These are phyloP conservation scores for Alloteropsis angusta DNA, from an alignment of 202 grass and related monocot species.

Conservation along the genomic window DNA sequence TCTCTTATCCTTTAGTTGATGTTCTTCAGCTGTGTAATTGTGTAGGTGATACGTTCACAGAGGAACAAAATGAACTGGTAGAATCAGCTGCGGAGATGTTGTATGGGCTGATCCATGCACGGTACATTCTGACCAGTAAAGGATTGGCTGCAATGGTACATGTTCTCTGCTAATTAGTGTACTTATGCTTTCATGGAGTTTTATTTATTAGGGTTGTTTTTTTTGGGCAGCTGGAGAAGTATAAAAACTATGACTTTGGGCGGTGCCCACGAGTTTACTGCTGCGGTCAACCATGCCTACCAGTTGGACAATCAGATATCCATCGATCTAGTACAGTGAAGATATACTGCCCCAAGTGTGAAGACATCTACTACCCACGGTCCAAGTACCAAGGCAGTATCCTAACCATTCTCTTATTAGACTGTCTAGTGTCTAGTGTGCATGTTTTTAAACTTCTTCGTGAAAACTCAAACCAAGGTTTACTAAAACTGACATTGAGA, in stretches of 20 bases:
- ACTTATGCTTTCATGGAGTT: not conserved
- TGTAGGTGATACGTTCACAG: constrained; percentile 75
- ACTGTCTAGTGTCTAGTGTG: not conserved
- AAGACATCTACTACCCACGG: constrained; percentile 93
- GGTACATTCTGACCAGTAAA: constrained; percentile 82
- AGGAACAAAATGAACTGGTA: constrained; percentile 73
- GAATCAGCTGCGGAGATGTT: constrained; percentile 92
- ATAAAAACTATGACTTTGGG: constrained; percentile 92
- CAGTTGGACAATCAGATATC: constrained; percentile 85
- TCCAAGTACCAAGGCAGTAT: constrained; percentile 99
- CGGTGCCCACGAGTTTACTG: constrained; percentile 82
- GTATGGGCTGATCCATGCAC: constrained; percentile 83
- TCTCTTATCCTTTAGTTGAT: constrained; percentile 2
- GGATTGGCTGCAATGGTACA: constrained; percentile 78
- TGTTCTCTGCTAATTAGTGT: constrained; percentile 14
- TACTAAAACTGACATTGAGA: not conserved
- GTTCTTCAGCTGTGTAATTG: constrained; percentile 24
- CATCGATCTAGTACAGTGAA: constrained; percentile 89
- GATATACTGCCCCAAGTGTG: constrained; percentile 94
- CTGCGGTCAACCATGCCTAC: constrained; percentile 81
- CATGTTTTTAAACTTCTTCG: not conserved
- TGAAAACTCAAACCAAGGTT: not conserved
- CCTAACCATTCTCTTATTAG: constrained; percentile 57
- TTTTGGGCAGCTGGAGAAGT: constrained; percentile 69
- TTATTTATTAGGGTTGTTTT: constrained; percentile 7